These are phyloP conservation scores for Spergularia marina DNA, from an alignment of 148 eudicot genomes.

Conservation along the genomic window DNA sequence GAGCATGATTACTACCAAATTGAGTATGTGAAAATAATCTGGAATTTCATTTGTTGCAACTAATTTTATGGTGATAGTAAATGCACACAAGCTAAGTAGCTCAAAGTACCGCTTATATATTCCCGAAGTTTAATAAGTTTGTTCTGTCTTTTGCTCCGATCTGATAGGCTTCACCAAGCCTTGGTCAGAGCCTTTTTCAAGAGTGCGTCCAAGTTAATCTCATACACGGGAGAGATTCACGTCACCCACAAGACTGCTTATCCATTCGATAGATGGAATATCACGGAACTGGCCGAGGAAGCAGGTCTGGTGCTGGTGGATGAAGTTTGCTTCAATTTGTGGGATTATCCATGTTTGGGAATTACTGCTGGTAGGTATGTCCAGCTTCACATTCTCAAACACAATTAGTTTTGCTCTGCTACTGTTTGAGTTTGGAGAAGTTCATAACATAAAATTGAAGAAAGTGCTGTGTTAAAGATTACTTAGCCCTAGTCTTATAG, in stretches of 20 bases:
- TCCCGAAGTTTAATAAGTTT: too few relatives aligned
- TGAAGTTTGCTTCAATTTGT: slow-evolving; percentile 3
- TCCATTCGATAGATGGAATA: slow-evolving; percentile 32
- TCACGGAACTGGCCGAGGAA: slow-evolving; percentile 21
- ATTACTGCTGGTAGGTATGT: too few relatives aligned
- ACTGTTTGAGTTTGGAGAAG: too few relatives aligned
- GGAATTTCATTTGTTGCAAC: too few relatives aligned
- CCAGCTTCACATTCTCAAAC: too few relatives aligned
- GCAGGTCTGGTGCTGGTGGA: slow-evolving; percentile 19
- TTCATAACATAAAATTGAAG: too few relatives aligned
- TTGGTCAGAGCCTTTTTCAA: slow-evolving; percentile 30
- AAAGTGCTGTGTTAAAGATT: too few relatives aligned
- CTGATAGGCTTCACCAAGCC: slow-evolving; percentile 22
- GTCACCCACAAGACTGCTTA: slow-evolving; percentile 37
- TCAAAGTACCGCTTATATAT: too few relatives aligned
- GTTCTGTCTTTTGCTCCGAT: not conserved
- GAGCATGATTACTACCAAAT: slow-evolving; percentile 22
- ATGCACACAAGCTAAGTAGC: too few relatives aligned
- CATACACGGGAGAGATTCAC: slow-evolving; percentile 27
- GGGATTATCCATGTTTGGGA: slow-evolving; percentile 29
- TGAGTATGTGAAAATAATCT: not conserved
- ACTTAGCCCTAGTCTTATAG: too few relatives aligned
- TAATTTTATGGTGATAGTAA: not conserved
- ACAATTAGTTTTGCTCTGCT: too few relatives aligned
- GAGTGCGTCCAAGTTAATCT: slow-evolving; percentile 26